Evolutionary conservation across 1,284 basidiomycete genomes (phyloP).

Genomic region (Cystodermella granulosa): DNA sequence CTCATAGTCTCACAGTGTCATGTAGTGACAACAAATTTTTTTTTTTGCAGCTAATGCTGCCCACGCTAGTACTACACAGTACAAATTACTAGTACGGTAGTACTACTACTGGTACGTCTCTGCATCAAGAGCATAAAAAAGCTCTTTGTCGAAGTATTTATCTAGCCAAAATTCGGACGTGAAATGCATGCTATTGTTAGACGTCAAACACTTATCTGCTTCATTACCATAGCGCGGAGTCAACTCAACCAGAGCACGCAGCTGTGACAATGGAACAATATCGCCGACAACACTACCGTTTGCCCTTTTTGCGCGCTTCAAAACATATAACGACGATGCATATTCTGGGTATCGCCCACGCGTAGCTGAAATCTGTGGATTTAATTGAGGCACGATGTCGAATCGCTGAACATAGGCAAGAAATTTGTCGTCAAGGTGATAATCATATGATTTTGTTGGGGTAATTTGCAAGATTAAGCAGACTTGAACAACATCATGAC

Average conservation of each 20-base stretch:
- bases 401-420: conserved; percentile 1
- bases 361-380: conserved; percentile 6
- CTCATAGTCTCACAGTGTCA: too few species aligned
- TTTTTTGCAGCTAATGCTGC: neutral
- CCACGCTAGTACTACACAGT: neutral
- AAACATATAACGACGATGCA: conserved; percentile 18
- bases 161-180: conserved; percentile 24
- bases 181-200: conserved; percentile 19
- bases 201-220: conserved; percentile 22
- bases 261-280: conserved; percentile 23
- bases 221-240: conserved; percentile 22
- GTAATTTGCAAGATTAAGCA: conserved; percentile 24
- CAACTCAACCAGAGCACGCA: conserved; percentile 20
- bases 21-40: too few species aligned
- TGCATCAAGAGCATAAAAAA: conserved; percentile 14
- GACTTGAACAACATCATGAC: conserved; percentile 25
- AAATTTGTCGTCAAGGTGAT: neutral
- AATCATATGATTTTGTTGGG: conserved; percentile 3
- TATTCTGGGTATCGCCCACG: conserved; percentile 18
- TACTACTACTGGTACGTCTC: neutral
- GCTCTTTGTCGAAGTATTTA: conserved; percentile 30
- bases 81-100: neutral
- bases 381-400: conserved; percentile 26
- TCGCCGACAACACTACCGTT: conserved; percentile 20
- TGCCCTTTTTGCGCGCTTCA: conserved; percentile 16